Percentiles rank a stretch among this genome's conserved stretches.
These are phyloP conservation scores for Inga laurina DNA, from an alignment of 306 rosid species.

Conservation along the genomic window DNA sequence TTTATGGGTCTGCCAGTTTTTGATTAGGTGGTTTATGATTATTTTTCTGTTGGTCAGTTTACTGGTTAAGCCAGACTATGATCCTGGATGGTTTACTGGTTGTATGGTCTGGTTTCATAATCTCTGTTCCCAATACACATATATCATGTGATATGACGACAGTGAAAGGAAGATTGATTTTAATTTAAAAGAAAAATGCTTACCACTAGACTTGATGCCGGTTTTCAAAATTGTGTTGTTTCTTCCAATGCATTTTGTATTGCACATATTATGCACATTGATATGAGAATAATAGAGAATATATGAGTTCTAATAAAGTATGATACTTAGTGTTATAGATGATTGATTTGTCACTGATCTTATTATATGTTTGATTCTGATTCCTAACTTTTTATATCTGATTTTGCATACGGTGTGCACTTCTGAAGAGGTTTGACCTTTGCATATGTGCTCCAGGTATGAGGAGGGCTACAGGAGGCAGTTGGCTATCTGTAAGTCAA, in stretches of 20 bases:
- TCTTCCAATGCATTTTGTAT: not conserved
- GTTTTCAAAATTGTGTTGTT: not conserved
- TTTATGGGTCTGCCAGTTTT: not conserved
- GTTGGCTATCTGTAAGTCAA: constrained; percentile 91
- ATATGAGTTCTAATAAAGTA: constrained; percentile 3
- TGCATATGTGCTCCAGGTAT: constrained; percentile 54
- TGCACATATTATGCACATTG: not conserved
- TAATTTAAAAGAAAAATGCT: not conserved
- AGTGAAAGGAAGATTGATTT: not conserved
- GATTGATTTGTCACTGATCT: constrained; percentile 17
- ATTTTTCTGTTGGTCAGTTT: not conserved
- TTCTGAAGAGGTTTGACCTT: constrained; percentile 22
- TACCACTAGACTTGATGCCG: not conserved
- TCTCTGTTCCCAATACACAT: not conserved
- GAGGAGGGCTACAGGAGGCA: constrained; percentile 67
- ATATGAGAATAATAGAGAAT: not conserved
- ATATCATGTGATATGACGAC: constrained; percentile 7
- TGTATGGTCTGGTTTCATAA: not conserved
- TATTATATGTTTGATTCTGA: not conserved
- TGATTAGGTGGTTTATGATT: not conserved
- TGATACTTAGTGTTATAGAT: not conserved
- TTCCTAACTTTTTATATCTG: constrained; percentile 24
- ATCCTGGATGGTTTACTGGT: not conserved
- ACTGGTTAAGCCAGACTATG: too few species aligned
- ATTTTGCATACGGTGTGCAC: not conserved